A percentile compares a stretch with the other conserved stretches of the same genome.
These are phyloP conservation scores for Ascochyta clinopodiicola DNA, from an alignment of 2,329 filamentous ascomycete species.

Conservation along the genomic window DNA sequence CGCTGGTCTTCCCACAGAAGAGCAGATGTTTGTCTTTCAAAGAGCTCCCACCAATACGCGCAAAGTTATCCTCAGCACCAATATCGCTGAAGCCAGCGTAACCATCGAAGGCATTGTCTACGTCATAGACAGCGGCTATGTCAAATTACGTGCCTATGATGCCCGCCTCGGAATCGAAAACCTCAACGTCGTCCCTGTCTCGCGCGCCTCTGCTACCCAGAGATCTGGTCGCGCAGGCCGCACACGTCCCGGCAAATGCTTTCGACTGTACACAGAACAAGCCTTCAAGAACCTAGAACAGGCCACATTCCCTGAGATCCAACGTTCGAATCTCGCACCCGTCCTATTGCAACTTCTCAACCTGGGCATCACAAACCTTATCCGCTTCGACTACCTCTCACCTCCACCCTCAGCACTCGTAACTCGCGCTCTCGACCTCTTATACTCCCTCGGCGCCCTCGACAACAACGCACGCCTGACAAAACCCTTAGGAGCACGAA, in stretches of 20 bases:
- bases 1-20: slow-evolving; percentile 84
- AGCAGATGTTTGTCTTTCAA: slow-evolving; percentile 96
- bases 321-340: slow-evolving; percentile 87
- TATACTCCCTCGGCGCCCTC: slow-evolving; percentile 85
- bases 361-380: slow-evolving; percentile 91
- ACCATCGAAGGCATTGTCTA: slow-evolving; percentile 92
- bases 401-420: slow-evolving; percentile 85
- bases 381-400: slow-evolving; percentile 87
- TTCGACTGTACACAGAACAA: slow-evolving; percentile 85
- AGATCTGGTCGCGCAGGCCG: slow-evolving; percentile 88
- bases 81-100: slow-evolving; percentile 95
- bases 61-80: slow-evolving; percentile 92
- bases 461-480: slow-evolving; percentile 92
- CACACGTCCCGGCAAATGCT: slow-evolving; percentile 91
- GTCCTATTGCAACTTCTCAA: slow-evolving; percentile 92
- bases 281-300: slow-evolving; percentile 71
- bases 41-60: slow-evolving; percentile 79
- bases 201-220: slow-evolving; percentile 91
- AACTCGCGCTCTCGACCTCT: slow-evolving; percentile 82
- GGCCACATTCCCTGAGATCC: slow-evolving; percentile 85
- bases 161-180: slow-evolving; percentile 86
- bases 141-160: slow-evolving; percentile 87
- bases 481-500: slow-evolving; percentile 81
- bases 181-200: slow-evolving; percentile 79
- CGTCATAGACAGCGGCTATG: slow-evolving; percentile 88